Evolutionary conservation across 768 basidiomycete genomes (phyloP), one percentile per base, ranked within the genome.

Genomic region (Mycena galericulata): DNA sequence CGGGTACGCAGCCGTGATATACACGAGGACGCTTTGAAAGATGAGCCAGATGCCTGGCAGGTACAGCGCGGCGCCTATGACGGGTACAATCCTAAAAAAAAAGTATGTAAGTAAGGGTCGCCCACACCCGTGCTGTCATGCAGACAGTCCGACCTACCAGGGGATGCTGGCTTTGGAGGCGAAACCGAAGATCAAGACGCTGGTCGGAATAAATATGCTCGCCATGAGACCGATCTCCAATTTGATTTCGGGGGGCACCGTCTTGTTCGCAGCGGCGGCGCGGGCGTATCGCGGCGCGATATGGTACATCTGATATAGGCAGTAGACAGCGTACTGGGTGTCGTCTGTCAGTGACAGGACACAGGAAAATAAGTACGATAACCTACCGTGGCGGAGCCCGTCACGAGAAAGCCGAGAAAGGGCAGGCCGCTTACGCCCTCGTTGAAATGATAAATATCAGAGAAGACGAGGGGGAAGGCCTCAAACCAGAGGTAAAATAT

Each of bases 401-500:
- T 62, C 14, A 76, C 73, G 6, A 75, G 46, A 50, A 75, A 70
- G 20, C 76, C 78, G 14, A 79, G 62, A 72, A 79, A 81, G 12
- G 79, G 76, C 1, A 81, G 65, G 1, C 79, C 79, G 40, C 76
- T 71, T 38, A 74, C 29, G 3, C 77, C 79, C n/a, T 76, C 71
- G 43, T 72, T 75, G 75, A 79, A 80, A 17, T 75, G 74, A 53
- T 80, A 79, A 61, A 77, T 75, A 24, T 67, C 77, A 55, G 69
- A 57, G 66, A 79, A 81, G n/a, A 80, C 79, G 54, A 79, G 50
- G 0, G 76, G 75, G 62, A 81, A 80, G 1, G 78, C 76, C 61
- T 79, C 76, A 57, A 79, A 79, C 78, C 76, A 81, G 26, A 79
- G 70, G 70, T 78, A 77, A 22, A 78, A 73, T 30, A 79, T 57